Evolutionary conservation across 2,329 filamentous ascomycete species (phyloP).

Genomic region (Pseudogymnoascus sp.): DNA sequence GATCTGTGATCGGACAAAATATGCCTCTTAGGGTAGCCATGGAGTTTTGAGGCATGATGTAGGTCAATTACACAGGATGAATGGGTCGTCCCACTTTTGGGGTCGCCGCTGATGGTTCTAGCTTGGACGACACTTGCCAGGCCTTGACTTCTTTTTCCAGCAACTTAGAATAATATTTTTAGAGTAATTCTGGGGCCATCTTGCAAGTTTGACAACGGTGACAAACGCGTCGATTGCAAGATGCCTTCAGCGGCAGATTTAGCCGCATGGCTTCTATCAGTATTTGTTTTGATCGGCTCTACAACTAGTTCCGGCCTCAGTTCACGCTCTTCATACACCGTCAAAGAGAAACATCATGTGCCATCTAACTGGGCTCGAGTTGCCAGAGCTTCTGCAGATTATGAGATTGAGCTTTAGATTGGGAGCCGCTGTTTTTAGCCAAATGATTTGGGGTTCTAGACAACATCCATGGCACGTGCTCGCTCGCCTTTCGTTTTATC

Average conservation of each 20-base stretch:
- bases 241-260: neutral
- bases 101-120: neutral
- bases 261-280: neutral
- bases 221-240: neutral
- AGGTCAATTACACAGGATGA: neutral
- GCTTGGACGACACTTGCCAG: neutral
- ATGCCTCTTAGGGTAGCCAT: too few species aligned
- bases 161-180: too few species aligned
- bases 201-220: neutral
- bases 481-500: too few species aligned
- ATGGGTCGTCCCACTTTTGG: neutral
- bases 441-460: too few species aligned
- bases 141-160: neutral
- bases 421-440: too few species aligned
- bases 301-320: neutral
- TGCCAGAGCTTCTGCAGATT: conserved; percentile 37
- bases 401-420: conserved; percentile 44
- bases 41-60: neutral
- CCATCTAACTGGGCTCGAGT: conserved; percentile 43
- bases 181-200: neutral
- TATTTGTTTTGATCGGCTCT: neutral
- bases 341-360: conserved; percentile 48
- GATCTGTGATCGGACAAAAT: too few species aligned
- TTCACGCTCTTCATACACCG: conserved; percentile 9
- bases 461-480: too few species aligned